Conservation (phyloP, 1,139 yeast species). For the Diutina scorzettiae region DNA sequence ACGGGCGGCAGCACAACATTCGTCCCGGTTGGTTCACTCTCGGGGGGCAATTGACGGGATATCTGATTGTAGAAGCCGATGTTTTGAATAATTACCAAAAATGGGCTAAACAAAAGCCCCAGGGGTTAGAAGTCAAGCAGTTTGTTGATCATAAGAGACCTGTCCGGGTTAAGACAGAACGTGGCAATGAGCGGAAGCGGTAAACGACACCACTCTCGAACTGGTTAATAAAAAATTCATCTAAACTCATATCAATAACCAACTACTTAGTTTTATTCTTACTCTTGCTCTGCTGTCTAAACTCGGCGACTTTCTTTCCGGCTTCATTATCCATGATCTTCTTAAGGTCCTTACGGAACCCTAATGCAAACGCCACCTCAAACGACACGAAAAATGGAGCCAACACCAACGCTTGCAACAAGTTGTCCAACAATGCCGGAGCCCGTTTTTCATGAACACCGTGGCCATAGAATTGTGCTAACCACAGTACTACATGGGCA, state of each 20-base stretch:
- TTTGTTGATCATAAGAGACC: neutral
- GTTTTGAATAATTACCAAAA: neutral
- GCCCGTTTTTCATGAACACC: slow-evolving; percentile 70
- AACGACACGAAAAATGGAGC: slow-evolving; percentile 87
- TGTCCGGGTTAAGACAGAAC: neutral
- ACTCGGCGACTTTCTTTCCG: slow-evolving; percentile 12
- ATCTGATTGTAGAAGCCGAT: neutral
- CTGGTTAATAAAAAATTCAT: too few relatives aligned
- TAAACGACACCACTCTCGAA: too few relatives aligned
- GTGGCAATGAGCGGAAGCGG: neutral
- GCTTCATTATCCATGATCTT: slow-evolving; percentile 44
- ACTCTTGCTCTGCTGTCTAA: neutral
- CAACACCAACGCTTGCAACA: slow-evolving; percentile 72
- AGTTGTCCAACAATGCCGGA: slow-evolving; percentile 78
- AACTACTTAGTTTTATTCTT: neutral
- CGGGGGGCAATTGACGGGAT: slow-evolving; percentile 1
- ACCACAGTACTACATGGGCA: slow-evolving; percentile 53
- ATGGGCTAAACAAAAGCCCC: neutral
- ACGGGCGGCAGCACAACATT: slow-evolving; percentile 77
- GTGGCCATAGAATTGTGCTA: slow-evolving; percentile 85
- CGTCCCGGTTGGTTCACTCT: slow-evolving; percentile 76
- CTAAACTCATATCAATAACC: neutral
- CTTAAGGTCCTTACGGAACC: slow-evolving; percentile 45
- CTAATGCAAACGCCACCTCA: slow-evolving; percentile 61
- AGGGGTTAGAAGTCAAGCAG: neutral